Evolutionary conservation across 805 yeast species (phyloP).

Genomic region (Kuraishia ogatae): DNA sequence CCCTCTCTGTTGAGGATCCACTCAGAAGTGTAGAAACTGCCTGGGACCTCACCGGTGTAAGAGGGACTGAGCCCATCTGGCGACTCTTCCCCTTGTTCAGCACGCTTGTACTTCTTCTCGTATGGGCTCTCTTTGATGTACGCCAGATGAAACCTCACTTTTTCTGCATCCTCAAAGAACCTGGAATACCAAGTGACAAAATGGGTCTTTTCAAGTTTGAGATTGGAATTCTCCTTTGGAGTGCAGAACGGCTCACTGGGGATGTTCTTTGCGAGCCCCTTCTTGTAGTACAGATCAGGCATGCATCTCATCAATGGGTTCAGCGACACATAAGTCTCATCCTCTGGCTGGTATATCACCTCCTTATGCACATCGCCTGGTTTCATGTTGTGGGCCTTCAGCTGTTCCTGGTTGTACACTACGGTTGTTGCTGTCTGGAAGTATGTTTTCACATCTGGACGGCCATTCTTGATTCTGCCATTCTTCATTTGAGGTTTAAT

Average conservation of each 20-base stretch:
- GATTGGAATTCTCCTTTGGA: conserved; percentile 53
- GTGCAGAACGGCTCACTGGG: conserved; percentile 79
- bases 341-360: conserved; percentile 52
- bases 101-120: conserved; percentile 50
- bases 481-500: conserved; percentile 67
- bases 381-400: conserved; percentile 67
- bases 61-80: conserved; percentile 1
- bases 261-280: conserved; percentile 48
- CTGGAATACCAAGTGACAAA: conserved; percentile 78
- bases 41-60: conserved; percentile 20
- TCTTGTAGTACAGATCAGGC: conserved; percentile 62
- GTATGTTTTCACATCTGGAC: conserved; percentile 69
- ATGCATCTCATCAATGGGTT: conserved; percentile 82
- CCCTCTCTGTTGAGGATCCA: conserved; percentile 65
- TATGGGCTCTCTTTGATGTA: conserved; percentile 46
- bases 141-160: conserved; percentile 60
- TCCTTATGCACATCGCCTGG: conserved; percentile 52
- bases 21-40: conserved; percentile 54
- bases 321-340: conserved; percentile 58
- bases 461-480: conserved; percentile 56
- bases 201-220: conserved; percentile 55
- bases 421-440: conserved; percentile 63
- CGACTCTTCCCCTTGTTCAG: conserved; percentile 11
- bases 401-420: conserved; percentile 46
- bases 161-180: conserved; percentile 50